Percentiles rank a stretch among this genome's conserved stretches.
Evolutionary conservation across 305 asterid species (phyloP).

Genomic region (Fraxinus sp.): DNA sequence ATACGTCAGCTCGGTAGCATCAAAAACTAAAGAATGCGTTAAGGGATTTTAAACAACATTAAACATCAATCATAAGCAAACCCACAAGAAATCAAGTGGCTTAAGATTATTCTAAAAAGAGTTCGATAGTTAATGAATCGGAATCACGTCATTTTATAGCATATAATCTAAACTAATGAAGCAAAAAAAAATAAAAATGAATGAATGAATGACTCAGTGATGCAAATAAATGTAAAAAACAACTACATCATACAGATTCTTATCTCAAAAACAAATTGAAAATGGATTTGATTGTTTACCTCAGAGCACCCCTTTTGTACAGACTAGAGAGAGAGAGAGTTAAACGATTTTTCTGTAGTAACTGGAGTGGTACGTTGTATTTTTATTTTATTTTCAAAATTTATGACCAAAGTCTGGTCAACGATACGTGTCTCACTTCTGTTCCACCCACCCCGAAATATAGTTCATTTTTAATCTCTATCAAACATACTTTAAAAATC

Average conservation of each 20-base stretch:
- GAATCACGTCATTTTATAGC: background rate
- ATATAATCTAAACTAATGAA: constrained; percentile 5
- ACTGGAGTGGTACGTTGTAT: constrained; percentile 21
- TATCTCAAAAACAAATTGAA: background rate
- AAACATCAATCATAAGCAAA: constrained; percentile 4
- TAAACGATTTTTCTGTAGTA: no score
- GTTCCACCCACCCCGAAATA: background rate
- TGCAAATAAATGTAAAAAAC: background rate
- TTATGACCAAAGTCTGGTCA: constrained; percentile 20
- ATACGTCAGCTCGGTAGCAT: constrained; percentile 15
- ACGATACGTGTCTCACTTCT: constrained; percentile 6
- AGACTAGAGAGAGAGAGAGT: constrained; percentile 18
- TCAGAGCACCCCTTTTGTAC: constrained; percentile 44
- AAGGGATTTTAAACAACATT: background rate
- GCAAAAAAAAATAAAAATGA: background rate
- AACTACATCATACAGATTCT: background rate
- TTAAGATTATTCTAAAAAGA: constrained; percentile 16
- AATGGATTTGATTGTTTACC: constrained; percentile 30
- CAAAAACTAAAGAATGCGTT: background rate
- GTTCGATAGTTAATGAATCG: constrained; percentile 3
- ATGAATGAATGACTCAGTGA: background rate
- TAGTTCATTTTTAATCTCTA: no score
- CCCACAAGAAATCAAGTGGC: constrained; percentile 26
- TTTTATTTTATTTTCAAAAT: background rate
- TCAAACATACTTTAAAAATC: no score